Evolutionary conservation across 148 eudicot species (phyloP), one percentile per base, ranked within the genome.

Genomic region (Silene uniflora): DNA sequence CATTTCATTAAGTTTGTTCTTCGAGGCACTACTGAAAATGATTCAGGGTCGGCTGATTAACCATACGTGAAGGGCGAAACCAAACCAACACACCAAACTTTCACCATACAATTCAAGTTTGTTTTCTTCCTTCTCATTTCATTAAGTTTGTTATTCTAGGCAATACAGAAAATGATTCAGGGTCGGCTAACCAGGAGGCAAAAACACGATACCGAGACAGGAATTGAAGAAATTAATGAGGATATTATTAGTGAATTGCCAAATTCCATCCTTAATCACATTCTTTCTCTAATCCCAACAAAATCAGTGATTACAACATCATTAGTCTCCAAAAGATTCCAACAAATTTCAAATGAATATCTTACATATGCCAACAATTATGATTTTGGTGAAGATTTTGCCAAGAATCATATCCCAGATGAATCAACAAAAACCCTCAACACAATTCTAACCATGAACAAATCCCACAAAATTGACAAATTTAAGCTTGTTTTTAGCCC

Each of bases 401-500:
- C 83, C 47, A 71, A 58, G 52, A 19, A 64, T 2, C 72, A 76
- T 27, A 63, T 49, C 24, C 82, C 78, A 49, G 46, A 80, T 42
- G 56, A 61, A 55, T 55, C 71, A 19, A 18, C 62, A 29, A 61
- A 76, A 8, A 80, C 56, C 62, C 72, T 76, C 4, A 76, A 64
- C 73, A 71, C 25, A 56, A 72, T 76, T 22, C 72, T 80, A 32
- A 19, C 42, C 11, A 10, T 42, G 54, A 63, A 71, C 35, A 71
- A 63, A 47, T 65, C 79, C 29, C 68, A 80, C 13, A 64, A 75
- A 67, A 73, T 83, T 7, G 49, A 58, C 69, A 73, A 61, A 60
- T 83, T 83, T 39, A 59, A 65, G 56, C 80, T 83, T 2, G 46
- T 76, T 16, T 83, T 83, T 44, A 83, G 81, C 72, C 85, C 85